Base-by-base conservation (phyloP, 129 eudicot genomes). In the Deinandra increscens region DNA sequence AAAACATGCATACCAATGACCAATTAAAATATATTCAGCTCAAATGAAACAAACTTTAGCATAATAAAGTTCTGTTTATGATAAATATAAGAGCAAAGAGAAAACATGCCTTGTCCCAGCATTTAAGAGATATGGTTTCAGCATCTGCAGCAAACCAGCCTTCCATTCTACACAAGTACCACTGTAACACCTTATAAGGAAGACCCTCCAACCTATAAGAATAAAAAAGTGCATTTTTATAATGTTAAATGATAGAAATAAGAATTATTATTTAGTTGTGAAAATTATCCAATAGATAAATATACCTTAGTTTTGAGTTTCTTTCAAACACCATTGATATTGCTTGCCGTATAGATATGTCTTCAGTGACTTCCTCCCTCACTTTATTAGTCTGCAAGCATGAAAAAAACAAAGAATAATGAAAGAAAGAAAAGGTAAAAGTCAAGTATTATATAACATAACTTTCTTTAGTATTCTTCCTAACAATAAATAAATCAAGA, bases 131-230 rank as follows among this genome's bases (percentile, higher is more conserved):
- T 5, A 94, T 94, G 13, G 93, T 89, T 66, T 94, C 99, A 48
- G 99, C 93, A 84, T 94, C 99, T 17, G 99, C 96, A 56, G 99
- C 97, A 82, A 94, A 94, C 99, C 99, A 94, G 60, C 97, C 99
- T 75, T 94, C 99, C 99, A 94, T 90, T 86, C 99, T 81, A 83
- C 99, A 94, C 41, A 94, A 82, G 85, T 94, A 94, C 99, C 99
- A 94, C 80, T 94, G 99, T 69, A 94, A 76, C 59, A 94, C 99
- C 84, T 94, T 90, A 77, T 94, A 82, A 46, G 88, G 75, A 77
- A 94, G 84, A 20, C 97, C 99, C 70, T 90, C 97, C 73, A 85
- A 82, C 83, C 95, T 90, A 76, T 44, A 64, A 61, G 39, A 19
- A 60, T 4, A 43, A 34, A 12, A 63, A 22, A 7, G 0, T 48